These are phyloP conservation scores for Lentinula novae-zelandiae DNA, from an alignment of 1,284 basidiomycete species.

Conservation along the genomic window DNA sequence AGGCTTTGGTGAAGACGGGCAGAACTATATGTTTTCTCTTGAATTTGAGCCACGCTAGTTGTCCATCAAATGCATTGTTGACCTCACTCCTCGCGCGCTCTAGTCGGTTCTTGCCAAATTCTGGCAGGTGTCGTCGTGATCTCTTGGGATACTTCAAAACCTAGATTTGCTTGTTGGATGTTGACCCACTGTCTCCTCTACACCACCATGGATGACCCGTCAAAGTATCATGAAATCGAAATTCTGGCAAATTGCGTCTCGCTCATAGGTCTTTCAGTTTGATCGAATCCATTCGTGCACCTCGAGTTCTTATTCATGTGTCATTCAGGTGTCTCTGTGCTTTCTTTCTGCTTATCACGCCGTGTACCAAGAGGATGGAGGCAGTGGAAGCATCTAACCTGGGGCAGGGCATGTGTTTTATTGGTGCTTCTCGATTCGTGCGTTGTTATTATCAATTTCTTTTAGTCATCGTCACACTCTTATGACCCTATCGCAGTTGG, in stretches of 20 bases:
- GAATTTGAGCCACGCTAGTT: neutral
- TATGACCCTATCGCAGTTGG: slow-evolving; percentile 4
- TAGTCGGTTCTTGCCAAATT: neutral
- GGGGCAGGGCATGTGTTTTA: slow-evolving; percentile 12
- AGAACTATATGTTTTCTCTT: neutral
- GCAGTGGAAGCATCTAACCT: slow-evolving; percentile 12
- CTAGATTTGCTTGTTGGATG: neutral
- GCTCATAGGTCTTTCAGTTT: neutral
- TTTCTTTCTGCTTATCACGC: slow-evolving; percentile 13
- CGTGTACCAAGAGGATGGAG: slow-evolving; percentile 10
- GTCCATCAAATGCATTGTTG: neutral
- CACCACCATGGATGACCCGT: neutral
- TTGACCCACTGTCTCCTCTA: neutral
- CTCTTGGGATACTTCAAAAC: neutral
- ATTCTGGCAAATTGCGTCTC: neutral
- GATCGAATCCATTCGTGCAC: neutral
- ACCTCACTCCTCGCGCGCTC: slow-evolving; percentile 1
- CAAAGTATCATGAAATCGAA: neutral
- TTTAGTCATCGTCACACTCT: neutral
- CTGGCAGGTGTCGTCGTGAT: neutral
- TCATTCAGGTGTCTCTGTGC: slow-evolving; percentile 6
- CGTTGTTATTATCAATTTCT: neutral
- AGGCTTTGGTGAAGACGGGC: neutral
- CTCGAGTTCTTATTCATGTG: neutral
- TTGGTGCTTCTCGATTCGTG: slow-evolving; percentile 13